These are phyloP conservation scores for Salvia sclarea DNA, from an alignment of 305 asterid species.

Conservation along the genomic window DNA sequence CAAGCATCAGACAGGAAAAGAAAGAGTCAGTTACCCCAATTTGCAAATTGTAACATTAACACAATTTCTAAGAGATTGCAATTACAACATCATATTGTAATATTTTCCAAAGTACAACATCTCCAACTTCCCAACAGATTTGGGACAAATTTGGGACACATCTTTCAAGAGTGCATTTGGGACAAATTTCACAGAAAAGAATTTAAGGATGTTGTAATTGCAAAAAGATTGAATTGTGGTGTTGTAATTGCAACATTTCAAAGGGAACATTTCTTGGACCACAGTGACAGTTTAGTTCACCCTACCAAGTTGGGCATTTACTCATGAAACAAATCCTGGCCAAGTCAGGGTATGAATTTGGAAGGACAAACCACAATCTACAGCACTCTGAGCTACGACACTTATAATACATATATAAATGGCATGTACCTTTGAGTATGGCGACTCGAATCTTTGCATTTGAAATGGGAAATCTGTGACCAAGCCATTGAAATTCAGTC, in stretches of 20 bases:
- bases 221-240: neutral
- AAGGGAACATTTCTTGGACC: constrained; percentile 1
- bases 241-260: neutral
- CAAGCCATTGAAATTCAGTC: constrained; percentile 94
- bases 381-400: constrained; percentile 18
- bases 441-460: constrained; percentile 90
- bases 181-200: no score
- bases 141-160: no score
- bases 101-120: no score
- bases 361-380: neutral
- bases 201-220: neutral
- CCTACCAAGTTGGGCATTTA: neutral
- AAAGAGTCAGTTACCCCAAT: no score
- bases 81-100: no score
- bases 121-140: no score
- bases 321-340: neutral
- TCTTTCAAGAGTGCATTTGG: no score
- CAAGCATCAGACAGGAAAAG: constrained; percentile 5
- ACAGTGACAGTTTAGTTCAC: neutral
- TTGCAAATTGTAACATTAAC: no score
- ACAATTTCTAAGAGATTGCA: no score
- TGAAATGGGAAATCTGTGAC: constrained; percentile 81
- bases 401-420: neutral
- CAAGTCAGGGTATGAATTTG: neutral
- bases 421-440: constrained; percentile 79